phyloP scores from a whole-genome alignment of 805 yeast genomes.

The Lipomyces lipofer region DNA sequence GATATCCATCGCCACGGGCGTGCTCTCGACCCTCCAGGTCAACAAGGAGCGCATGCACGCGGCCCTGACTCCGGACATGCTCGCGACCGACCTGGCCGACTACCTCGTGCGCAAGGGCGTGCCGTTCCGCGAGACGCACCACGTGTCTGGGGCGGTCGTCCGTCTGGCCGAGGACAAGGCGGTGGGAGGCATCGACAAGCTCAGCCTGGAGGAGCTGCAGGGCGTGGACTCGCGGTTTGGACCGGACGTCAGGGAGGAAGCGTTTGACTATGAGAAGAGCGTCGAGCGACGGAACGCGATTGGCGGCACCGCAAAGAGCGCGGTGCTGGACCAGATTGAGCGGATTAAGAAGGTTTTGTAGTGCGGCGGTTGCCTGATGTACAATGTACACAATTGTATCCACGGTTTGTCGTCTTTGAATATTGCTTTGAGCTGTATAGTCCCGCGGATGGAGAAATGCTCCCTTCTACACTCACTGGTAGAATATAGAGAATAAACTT shows the following conservation, averaged over 20 bases:
- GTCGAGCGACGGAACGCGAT: constrained; percentile 96
- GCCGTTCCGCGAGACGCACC: constrained; percentile 99
- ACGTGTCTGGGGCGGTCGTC: constrained; percentile 97
- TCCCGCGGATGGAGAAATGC: no score
- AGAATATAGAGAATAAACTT: no score
- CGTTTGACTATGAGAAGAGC: constrained; percentile 89
- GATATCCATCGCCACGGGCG: constrained; percentile 92
- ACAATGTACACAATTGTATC: background rate
- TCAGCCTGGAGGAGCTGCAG: constrained; percentile 75
- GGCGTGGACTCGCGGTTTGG: constrained; percentile 77
- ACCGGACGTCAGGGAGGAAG: constrained; percentile 68
- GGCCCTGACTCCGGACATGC: constrained; percentile 97
- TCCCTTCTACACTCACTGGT: no score
- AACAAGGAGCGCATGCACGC: constrained; percentile 74
- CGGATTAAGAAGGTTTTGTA: constrained; percentile 27
- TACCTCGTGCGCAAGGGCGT: constrained; percentile 96
- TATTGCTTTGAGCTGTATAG: no score
- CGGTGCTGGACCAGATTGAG: constrained; percentile 74
- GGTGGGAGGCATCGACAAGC: constrained; percentile 81
- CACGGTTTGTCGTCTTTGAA: no score
- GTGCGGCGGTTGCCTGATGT: no score
- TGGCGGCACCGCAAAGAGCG: constrained; percentile 95
- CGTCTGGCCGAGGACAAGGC: constrained; percentile 78
- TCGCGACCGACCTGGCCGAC: constrained; percentile 98
- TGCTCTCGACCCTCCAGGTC: constrained; percentile 79